Evolutionary conservation across 2,329 filamentous ascomycete genomes (phyloP).

Genomic region (Aspergillus sojae): DNA sequence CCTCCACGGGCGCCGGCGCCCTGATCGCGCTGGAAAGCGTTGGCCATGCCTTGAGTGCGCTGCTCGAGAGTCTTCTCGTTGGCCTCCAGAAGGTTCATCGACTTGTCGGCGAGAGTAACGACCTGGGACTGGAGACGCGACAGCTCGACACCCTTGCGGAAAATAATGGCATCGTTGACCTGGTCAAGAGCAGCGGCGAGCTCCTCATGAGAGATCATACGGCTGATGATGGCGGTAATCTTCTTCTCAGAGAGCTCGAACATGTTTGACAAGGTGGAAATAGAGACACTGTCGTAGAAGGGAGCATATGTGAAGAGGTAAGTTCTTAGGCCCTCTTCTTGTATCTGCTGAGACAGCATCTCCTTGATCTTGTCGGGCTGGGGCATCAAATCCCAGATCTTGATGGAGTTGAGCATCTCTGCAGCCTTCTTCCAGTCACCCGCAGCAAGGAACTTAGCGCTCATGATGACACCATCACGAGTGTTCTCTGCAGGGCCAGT

Average conservation of each 20-base stretch:
- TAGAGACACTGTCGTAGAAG: constrained; percentile 94
- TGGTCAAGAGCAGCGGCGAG: constrained; percentile 95
- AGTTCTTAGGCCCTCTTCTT: constrained; percentile 95
- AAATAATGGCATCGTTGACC: constrained; percentile 95
- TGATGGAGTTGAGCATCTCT: constrained; percentile 93
- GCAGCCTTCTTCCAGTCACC: constrained; percentile 99
- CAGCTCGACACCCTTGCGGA: constrained; percentile 98
- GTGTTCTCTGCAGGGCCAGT: constrained; percentile 98
- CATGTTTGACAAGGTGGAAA: constrained; percentile 85
- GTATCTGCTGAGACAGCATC: constrained; percentile 97
- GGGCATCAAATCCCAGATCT: constrained; percentile 99
- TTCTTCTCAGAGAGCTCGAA: constrained; percentile 92
- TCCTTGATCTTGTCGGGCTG: constrained; percentile 90
- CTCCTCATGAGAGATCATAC: constrained; percentile 99
- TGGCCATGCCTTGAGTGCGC: constrained; percentile 91
- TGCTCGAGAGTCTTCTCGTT: constrained; percentile 98
- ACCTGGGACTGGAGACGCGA: constrained; percentile 94
- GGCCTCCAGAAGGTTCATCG: constrained; percentile 89
- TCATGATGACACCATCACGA: constrained; percentile 98
- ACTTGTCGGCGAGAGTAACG: constrained; percentile 93
- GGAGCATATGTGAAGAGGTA: constrained; percentile 99
- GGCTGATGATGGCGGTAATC: constrained; percentile 92
- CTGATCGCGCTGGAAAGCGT: constrained; percentile 92
- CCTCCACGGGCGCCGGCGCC: constrained; percentile 71
- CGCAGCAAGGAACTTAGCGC: constrained; percentile 91